Base-by-base conservation (phyloP, 257 asterid genomes). In the Gentiana straminea region DNA sequence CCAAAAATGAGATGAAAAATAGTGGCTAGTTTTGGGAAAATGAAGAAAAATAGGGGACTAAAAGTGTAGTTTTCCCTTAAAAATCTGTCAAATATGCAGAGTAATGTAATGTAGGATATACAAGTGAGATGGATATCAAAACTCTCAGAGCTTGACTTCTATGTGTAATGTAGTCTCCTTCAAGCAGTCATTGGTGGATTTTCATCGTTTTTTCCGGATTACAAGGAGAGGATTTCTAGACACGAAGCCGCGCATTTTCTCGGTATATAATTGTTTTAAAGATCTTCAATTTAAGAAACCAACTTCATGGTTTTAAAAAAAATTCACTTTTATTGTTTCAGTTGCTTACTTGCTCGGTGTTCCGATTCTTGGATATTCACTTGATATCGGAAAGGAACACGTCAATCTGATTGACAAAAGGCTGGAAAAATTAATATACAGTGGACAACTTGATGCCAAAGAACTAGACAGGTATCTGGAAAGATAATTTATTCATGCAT, bases 191-290 rank as follows among this genome's bases (percentile, higher is more conserved):
- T 86, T 51, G 93, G 84, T 59, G 87, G 89, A 56, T 90, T 86
- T 71, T 82, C 98, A 68, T 66, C 87, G 3, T 76, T 90, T 64
- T 86, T 84, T 65, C 95, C 95, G 55, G 96, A 90, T 70, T 84
- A 84, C 67, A 78, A 81, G 70, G 98, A 90, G 58, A 81, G 96
- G 71, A 86, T 90, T 59, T 77, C 96, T 62, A 76, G 95, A 54
- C 98, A 90, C 52, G 98, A 90, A 75, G 96, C 98, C 57, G 98
- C 96, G 63, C 98, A 90, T 64, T 90, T 90, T 72, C 70, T 90
- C 78, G 96, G 98, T 90, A 73, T 24, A 63, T 57, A 62, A 37
- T 69, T 45, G 62, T 50, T 62, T 48, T 43, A 61, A 13, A 4
- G 36, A 33, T 39, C 45, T 4, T 39, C 45, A 39, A 5, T 39